phyloP scores from a whole-genome alignment of 139 green algal genomes.

The Chlorella sp. region DNA sequence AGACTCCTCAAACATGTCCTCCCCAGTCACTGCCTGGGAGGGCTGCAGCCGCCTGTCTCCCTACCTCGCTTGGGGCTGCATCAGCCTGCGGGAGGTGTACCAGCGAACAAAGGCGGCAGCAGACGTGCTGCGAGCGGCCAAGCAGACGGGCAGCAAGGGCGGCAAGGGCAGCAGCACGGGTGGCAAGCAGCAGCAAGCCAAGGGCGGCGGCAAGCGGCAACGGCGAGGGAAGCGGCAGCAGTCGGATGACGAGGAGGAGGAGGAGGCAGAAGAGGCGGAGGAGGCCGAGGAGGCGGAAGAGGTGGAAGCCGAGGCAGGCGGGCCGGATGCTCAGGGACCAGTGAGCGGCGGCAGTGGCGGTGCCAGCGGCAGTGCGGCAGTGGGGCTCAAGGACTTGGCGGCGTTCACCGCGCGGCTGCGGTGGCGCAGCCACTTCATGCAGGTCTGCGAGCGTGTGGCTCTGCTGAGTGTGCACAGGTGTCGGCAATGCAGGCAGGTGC shows the following conservation, averaged over 20 bases:
- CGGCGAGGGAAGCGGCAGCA: not conserved
- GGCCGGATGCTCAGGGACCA: not conserved
- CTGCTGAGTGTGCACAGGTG: not conserved
- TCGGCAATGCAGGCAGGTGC: not conserved
- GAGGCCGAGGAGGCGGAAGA: not conserved
- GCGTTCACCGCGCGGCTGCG: slow-evolving; percentile 15
- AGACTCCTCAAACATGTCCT: slow-evolving; percentile 10
- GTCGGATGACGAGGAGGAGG: not conserved
- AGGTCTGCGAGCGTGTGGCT: not conserved
- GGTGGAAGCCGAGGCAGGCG: not conserved
- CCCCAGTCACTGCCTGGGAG: not conserved
- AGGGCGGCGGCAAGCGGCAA: not conserved
- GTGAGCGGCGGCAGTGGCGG: not conserved
- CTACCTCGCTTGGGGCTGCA: slow-evolving; percentile 12
- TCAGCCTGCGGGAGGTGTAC: slow-evolving; percentile 12
- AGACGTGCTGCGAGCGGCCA: not conserved
- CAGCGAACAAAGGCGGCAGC: slow-evolving; percentile 8
- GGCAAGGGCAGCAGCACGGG: not conserved
- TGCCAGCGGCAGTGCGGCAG: not conserved
- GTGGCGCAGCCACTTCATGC: slow-evolving; percentile 19
- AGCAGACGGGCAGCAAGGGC: not conserved
- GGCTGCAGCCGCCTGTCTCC: slow-evolving; percentile 7
- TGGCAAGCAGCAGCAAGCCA: not conserved
- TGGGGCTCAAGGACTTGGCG: slow-evolving; percentile 6
- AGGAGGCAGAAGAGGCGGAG: not conserved